Percentiles rank a stretch among this genome's conserved stretches.
These are phyloP conservation scores for Sporothrix luriei DNA, from an alignment of 2,329 filamentous ascomycete genomes.

Conservation along the genomic window DNA sequence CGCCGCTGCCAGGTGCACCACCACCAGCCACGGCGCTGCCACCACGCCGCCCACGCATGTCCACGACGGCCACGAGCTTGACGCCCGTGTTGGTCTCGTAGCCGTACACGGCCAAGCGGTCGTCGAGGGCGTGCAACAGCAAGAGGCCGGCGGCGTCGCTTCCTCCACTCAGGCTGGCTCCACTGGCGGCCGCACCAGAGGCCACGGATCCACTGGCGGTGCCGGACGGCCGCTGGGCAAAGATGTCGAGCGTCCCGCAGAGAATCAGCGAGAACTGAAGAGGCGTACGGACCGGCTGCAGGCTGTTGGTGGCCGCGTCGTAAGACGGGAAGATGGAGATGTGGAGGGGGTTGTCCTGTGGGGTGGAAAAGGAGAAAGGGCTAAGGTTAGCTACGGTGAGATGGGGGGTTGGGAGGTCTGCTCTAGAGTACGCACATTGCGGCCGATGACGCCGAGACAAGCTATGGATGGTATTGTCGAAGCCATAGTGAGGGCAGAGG, in stretches of 20 bases:
- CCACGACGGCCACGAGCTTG: conserved; percentile 85
- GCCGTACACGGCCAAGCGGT: conserved; percentile 89
- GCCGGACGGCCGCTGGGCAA: conserved; percentile 70
- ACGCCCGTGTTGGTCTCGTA: conserved; percentile 96
- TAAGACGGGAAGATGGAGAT: conserved; percentile 84
- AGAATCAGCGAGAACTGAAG: conserved; percentile 91
- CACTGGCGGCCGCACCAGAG: conserved; percentile 34
- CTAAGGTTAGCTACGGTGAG: neutral
- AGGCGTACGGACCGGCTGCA: conserved; percentile 65
- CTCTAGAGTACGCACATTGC: conserved; percentile 65
- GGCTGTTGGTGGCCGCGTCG: conserved; percentile 57
- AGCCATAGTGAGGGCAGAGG: conserved; percentile 50
- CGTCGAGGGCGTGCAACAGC: conserved; percentile 88
- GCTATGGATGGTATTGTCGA: conserved; percentile 76
- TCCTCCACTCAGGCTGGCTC: conserved; percentile 69
- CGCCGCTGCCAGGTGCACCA: conserved; percentile 38
- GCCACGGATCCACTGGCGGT: conserved; percentile 59
- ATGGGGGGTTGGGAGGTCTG: neutral
- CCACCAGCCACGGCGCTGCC: conserved; percentile 26
- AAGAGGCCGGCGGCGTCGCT: conserved; percentile 57
- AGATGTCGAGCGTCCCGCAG: conserved; percentile 89
- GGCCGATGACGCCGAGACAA: conserved; percentile 90
- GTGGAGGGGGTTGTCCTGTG: conserved; percentile 92
- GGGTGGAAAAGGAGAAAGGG: conserved; percentile 2
- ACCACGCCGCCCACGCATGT: conserved; percentile 73